Evolutionary conservation across 2,329 filamentous ascomycete species (phyloP), one percentile per base, ranked within the genome.

Genomic region (Pseudogymnoascus verrucosus): DNA sequence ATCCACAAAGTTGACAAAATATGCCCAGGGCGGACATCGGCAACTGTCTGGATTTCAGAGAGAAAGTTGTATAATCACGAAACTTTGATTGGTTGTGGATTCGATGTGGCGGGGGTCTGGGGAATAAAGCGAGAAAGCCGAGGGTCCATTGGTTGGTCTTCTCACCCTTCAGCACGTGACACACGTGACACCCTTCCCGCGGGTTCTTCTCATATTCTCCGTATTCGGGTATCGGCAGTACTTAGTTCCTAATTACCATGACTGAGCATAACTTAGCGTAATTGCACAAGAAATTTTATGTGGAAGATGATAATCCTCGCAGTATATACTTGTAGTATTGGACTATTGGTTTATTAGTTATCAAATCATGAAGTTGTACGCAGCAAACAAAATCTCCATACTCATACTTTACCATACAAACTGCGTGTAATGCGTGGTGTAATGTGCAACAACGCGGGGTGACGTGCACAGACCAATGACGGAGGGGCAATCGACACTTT

Each of bases 401-500:
- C 12, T 7, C 44, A 51, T 51, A 51, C 44, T 28, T 12, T 51
- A n/a, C 44, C 21, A 47, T 26, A 47, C 42, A 47, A 47, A 47
- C 42, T 23, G 42, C 42, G 5, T 47, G 42, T 16, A 21, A 44
- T 44, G 40, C 39, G 42, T 23, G 19, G 19, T 47, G 42, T 23
- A 47, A 47, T 11, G 42, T 47, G 21, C 42, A 26, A 1, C 21
- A 47, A 26, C 44, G 44, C 44, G 44, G 44, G 44, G 21, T 42
- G 39, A 7, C 44, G 44, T 51, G 44, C 44, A 51, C 44, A 51
- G 44, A 51, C 44, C 44, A 51, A 51, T 51, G 44, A 51, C 44
- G 44, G 11, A 51, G 40, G 10, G 23, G 1, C 44, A 47, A 28
- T 51, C 7, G 40, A 51, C 12, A 7, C 11, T 28, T 51, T 26